Conservation (phyloP, 805 yeast species). For the Yarrowia phangngaensis region DNA sequence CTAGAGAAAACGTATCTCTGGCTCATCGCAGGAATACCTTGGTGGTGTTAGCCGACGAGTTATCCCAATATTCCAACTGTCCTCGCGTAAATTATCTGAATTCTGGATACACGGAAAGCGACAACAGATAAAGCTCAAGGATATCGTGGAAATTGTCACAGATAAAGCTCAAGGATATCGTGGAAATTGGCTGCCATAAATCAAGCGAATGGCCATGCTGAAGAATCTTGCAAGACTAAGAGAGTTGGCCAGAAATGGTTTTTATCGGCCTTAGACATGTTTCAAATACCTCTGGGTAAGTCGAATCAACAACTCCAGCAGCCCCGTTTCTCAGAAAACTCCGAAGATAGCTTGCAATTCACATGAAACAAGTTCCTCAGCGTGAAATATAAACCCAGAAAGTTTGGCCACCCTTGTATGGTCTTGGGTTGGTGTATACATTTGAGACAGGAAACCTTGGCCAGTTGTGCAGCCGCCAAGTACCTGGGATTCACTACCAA, state of each 20-base stretch:
- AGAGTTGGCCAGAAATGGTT: conserved; percentile 32
- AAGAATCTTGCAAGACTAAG: conserved; percentile 39
- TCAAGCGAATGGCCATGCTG: conserved; percentile 36
- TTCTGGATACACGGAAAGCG: conserved; percentile 36
- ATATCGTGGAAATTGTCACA: no score
- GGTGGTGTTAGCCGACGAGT: no score
- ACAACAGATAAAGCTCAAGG: conserved; percentile 36
- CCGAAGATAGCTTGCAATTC: conserved; percentile 10
- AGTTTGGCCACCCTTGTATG: conserved; percentile 29
- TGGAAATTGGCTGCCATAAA: conserved; percentile 32
- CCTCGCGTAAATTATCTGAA: no score
- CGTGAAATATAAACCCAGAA: conserved; percentile 33
- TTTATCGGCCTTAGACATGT: no score
- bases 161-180: conserved; percentile 36
- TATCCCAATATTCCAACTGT: no score
- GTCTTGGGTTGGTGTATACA: conserved; percentile 1
- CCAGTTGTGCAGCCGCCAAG: conserved; percentile 35
- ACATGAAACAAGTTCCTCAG: conserved; percentile 34
- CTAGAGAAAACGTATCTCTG: no score
- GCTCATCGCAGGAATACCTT: no score
- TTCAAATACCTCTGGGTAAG: background rate
- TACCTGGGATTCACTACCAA: conserved; percentile 32
- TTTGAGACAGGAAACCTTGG: conserved; percentile 28
- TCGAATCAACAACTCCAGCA: conserved; percentile 12
- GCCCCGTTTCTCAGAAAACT: conserved; percentile 22